Evolutionary conservation across 176 grass and related monocot species (phyloP), one percentile per base, ranked within the genome.

Genomic region (Lolium perenne): DNA sequence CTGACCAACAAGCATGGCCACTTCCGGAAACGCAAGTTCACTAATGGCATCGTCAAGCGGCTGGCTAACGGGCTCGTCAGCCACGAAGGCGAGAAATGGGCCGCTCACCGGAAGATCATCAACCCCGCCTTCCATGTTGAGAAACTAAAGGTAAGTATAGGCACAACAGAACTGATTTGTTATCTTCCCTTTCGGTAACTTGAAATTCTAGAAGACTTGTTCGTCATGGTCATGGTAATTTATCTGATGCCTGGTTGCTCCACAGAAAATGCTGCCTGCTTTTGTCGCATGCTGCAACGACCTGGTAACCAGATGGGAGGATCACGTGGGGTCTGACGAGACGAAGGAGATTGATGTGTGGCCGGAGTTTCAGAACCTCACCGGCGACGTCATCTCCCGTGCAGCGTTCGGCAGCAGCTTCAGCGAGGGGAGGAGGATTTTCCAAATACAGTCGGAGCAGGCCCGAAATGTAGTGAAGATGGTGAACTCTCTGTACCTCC

Each of bases 71-170:
- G 86, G 4, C 58, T 91, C 2, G 8, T 55, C 6, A 59, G n/a
- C 22, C 65, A 84, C 49, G 82, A 91, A 53, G 86, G 86, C n/a
- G 82, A 91, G 50, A 88, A 93, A 74, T 93, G 88, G 92, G 65
- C 55, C 7, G 26, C 73, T 54, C 88, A 91, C 22, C 25, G 92
- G 65, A 93, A 47, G 67, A 91, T 93, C 53, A 62, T 91, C 70
- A 93, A 88, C 56, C 85, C 92, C 23, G 88, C 88, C 4, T 93
- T 93, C 9, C 92, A 93, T 46, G 16, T 86, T 4, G 88, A 91
- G 74, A 93, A 86, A 11, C 56, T 93, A 8, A 91, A 93, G 88
- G 85, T 77, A 45, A 79, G 22, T 58, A 26, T 1, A 5, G 18
- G 22, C 48, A 54, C 73, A 76, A 25, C 0, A 76, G 4, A 35